Evolutionary conservation across 768 basidiomycete species (phyloP).

Genomic region (Coprinellus micaceus): DNA sequence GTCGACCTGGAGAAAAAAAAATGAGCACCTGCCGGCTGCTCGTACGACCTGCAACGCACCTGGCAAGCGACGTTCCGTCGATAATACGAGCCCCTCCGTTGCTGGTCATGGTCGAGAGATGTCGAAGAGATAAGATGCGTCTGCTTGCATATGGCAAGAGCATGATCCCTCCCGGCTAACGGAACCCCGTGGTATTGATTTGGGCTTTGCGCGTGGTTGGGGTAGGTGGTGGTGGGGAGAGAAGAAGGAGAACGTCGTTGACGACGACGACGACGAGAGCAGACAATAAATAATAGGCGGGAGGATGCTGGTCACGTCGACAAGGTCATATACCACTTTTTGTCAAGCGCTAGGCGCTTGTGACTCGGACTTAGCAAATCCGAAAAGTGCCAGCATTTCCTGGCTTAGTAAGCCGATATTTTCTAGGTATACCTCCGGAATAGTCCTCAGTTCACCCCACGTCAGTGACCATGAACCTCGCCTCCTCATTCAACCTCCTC

Average conservation of each 20-base stretch:
- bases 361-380: neutral
- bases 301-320: no score
- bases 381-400: neutral
- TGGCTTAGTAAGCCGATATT: neutral
- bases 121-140: conserved; percentile 35
- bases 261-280: neutral
- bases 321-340: no score
- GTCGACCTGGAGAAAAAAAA: conserved; percentile 67
- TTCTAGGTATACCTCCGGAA: neutral
- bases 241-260: neutral
- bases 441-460: conserved; percentile 16
- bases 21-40: no score
- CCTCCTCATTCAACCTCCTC: conserved; percentile 44
- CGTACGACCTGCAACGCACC: no score
- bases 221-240: neutral
- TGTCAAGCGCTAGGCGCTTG: neutral
- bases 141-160: conserved; percentile 13
- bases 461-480: conserved; percentile 42
- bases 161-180: conserved; percentile 16
- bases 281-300: neutral
- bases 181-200: conserved; percentile 15
- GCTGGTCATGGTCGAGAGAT: conserved; percentile 37
- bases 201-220: neutral
- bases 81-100: conserved; percentile 49
- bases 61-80: conserved; percentile 82